phyloP scores from a whole-genome alignment of 2,329 filamentous ascomycete species.

The Dactylellina leptospora region DNA sequence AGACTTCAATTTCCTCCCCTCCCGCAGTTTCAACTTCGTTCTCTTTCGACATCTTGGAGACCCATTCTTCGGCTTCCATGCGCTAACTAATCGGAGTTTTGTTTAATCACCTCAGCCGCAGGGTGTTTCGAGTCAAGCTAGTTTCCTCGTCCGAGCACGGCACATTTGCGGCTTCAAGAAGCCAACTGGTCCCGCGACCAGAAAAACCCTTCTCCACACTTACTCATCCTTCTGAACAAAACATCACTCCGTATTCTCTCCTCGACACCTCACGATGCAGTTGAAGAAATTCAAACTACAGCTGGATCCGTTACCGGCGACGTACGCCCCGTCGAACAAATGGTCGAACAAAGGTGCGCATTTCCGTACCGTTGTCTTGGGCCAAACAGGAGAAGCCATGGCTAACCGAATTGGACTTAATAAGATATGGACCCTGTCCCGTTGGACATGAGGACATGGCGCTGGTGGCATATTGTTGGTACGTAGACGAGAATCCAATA shows the following conservation, averaged over 20 bases:
- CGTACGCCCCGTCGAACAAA: conserved; percentile 53
- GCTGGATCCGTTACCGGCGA: conserved; percentile 50
- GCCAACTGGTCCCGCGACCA: conserved; percentile 9
- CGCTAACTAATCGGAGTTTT: conserved; percentile 24
- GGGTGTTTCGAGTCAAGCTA: conserved; percentile 12
- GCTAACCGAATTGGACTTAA: conserved; percentile 43
- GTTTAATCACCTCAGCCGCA: conserved; percentile 38
- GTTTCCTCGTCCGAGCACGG: conserved; percentile 12
- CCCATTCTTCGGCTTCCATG: background rate
- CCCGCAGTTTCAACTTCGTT: conserved; percentile 3
- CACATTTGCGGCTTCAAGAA: conserved; percentile 4
- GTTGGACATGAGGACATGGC: conserved; percentile 63
- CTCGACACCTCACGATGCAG: conserved; percentile 16
- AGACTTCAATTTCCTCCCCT: conserved; percentile 29
- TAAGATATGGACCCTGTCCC: conserved; percentile 56
- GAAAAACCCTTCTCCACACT: background rate
- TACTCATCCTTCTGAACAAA: background rate
- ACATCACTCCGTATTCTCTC: background rate
- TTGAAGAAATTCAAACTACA: conserved; percentile 41
- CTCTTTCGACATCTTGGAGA: conserved; percentile 14
- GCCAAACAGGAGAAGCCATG: conserved; percentile 27
- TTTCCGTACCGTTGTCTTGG: background rate
- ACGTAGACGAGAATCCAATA: conserved; percentile 24
- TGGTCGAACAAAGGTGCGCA: conserved; percentile 52
- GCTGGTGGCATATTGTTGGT: conserved; percentile 61